Conservation (phyloP, 176 grass and related monocot species). For the Musa troglodytarum region DNA sequence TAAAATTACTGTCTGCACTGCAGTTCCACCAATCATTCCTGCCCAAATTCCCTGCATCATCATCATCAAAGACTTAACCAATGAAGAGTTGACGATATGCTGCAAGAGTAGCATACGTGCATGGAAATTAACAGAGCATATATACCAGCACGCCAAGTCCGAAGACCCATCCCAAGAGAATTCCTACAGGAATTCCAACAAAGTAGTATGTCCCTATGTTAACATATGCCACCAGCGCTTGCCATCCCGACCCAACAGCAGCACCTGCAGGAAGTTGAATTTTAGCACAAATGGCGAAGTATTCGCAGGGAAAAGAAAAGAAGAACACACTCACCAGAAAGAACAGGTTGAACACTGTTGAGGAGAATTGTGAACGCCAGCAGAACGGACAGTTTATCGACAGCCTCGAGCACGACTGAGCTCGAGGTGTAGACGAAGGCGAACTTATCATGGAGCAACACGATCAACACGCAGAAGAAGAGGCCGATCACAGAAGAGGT, state of each 20-base stretch:
- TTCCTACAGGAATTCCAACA: conserved; percentile 68
- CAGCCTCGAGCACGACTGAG: conserved; percentile 47
- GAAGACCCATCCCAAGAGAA: conserved; percentile 69
- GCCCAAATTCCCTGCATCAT: conserved; percentile 12
- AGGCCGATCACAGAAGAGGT: conserved; percentile 18
- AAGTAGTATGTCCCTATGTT: conserved; percentile 47
- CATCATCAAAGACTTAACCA: conserved; percentile 14
- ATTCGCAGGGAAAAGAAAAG: no score
- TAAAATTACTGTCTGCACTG: conserved; percentile 62
- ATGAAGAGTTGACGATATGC: no score
- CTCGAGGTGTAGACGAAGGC: conserved; percentile 44
- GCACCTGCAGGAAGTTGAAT: conserved; percentile 30
- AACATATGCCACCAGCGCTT: conserved; percentile 28
- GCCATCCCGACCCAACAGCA: conserved; percentile 85
- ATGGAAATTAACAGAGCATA: neutral
- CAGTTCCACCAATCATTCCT: conserved; percentile 79
- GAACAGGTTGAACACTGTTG: conserved; percentile 41
- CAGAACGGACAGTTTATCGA: conserved; percentile 49
- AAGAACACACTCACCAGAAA: conserved; percentile 38
- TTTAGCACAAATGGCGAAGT: no score
- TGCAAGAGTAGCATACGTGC: neutral
- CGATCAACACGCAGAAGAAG: no score
- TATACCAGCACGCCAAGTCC: conserved; percentile 73
- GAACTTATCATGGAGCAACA: no score
- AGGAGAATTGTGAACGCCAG: conserved; percentile 38